phyloP scores from a whole-genome alignment of 805 yeast genomes.

The Isabelozyma heimii region DNA sequence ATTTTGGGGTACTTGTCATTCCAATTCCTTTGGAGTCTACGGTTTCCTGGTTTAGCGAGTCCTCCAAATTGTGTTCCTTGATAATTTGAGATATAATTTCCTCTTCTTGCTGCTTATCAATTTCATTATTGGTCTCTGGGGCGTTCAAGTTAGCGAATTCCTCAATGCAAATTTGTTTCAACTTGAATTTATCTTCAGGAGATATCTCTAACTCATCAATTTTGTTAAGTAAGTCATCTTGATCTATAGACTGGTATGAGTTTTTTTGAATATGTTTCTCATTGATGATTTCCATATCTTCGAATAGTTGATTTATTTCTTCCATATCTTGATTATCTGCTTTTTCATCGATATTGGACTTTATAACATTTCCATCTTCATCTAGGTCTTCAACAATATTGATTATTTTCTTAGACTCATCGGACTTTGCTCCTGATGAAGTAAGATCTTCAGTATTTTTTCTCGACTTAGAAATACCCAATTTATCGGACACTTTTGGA shows the following conservation, averaged over 20 bases:
- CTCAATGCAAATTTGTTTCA: slow-evolving; percentile 21
- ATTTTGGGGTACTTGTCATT: slow-evolving; percentile 7
- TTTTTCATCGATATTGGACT: neutral
- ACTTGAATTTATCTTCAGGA: slow-evolving; percentile 24
- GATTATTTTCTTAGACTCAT: neutral
- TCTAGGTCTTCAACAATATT: slow-evolving; percentile 3
- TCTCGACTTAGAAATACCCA: too few relatives aligned
- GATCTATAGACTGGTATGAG: slow-evolving; percentile 6
- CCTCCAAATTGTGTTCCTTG: slow-evolving; percentile 9
- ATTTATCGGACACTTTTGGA: too few relatives aligned
- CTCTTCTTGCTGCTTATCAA: slow-evolving; percentile 9
- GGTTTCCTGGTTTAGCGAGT: neutral
- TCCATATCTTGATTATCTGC: neutral
- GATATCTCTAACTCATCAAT: slow-evolving; percentile 23
- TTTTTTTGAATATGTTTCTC: slow-evolving; percentile 17
- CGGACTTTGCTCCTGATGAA: neutral
- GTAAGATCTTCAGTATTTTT: neutral
- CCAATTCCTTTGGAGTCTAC: neutral
- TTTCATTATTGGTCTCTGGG: slow-evolving; percentile 1
- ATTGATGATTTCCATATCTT: slow-evolving; percentile 38
- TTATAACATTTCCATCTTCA: slow-evolving; percentile 1
- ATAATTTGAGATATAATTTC: slow-evolving; percentile 10
- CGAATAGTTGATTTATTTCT: slow-evolving; percentile 22
- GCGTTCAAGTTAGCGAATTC: slow-evolving; percentile 12
- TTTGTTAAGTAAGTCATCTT: slow-evolving; percentile 18